phyloP scores from a whole-genome alignment of 495 filamentous ascomycete species.

The Tetracladium marchalianum region DNA sequence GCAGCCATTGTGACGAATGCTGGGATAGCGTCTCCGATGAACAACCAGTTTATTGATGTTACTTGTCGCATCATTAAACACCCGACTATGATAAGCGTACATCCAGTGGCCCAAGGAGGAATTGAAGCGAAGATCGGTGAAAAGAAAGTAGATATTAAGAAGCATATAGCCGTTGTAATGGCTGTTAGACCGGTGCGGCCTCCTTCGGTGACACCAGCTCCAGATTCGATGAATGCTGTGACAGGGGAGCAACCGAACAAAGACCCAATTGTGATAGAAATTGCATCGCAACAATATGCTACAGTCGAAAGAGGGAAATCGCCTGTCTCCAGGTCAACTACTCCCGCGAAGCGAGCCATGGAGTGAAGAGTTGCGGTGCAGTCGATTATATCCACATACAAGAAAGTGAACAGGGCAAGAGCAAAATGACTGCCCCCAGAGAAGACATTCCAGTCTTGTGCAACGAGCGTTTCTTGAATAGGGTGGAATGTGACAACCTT shows the following conservation, averaged over 20 bases:
- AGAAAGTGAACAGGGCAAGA: conserved; percentile 71
- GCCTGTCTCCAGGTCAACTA: conserved; percentile 39
- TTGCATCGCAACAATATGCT: conserved; percentile 56
- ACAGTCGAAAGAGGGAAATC: conserved; percentile 67
- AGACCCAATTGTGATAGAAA: conserved; percentile 62
- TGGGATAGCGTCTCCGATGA: conserved; percentile 60
- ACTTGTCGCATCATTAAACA: conserved; percentile 49
- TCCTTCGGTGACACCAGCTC: conserved; percentile 74
- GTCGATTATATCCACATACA: conserved; percentile 76
- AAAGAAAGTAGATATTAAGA: conserved; percentile 73
- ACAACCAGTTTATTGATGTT: conserved; percentile 42
- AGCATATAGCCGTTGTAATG: conserved; percentile 60
- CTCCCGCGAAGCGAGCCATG: conserved; percentile 69
- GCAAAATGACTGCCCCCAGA: conserved; percentile 52
- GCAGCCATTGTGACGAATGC: conserved; percentile 70
- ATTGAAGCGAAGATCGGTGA: conserved; percentile 76
- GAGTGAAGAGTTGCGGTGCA: conserved; percentile 60
- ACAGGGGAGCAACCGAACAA: conserved; percentile 68
- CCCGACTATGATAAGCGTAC: conserved; percentile 63
- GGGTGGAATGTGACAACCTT: conserved; percentile 70
- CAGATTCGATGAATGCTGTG: conserved; percentile 75
- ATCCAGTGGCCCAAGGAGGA: conserved; percentile 76
- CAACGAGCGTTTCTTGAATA: conserved; percentile 53
- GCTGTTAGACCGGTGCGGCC: conserved; percentile 72
- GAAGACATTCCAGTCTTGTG: conserved; percentile 57